Base-by-base conservation (phyloP, 345 rosid genomes). In the Citrus maxima region DNA sequence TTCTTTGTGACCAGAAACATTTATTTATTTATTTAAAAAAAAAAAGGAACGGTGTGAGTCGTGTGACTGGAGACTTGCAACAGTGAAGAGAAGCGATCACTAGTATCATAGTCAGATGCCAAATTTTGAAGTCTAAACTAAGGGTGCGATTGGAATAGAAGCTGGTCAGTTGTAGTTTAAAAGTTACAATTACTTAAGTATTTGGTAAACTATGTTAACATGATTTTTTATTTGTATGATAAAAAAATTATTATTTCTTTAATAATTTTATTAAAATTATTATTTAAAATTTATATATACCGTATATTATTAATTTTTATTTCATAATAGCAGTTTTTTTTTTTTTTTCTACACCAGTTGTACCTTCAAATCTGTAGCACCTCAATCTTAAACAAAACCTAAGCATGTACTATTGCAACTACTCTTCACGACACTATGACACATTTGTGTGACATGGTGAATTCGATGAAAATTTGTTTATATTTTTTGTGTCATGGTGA, bases 151-250 rank as follows among this genome's bases (percentile, higher is more conserved):
- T 34, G 35, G 1, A 0, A 4, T 4, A 0, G 1, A 34, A 0
- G 0, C 0, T 5, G 6, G 5, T 5, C 0, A 0, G 34, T 3
- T 32, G 0, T 4, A 32, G 0, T 0, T 32, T 0, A 32, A 32
- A 32, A 32, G 0, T 0, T 34, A 34, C 6, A 1, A 0, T 5
- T 5, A 34, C 0, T 34, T 34, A 34, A 5, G 35, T 34, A 5
- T 34, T 34, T 34, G 1, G 0, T 34, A 34, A 34, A 32, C 0
- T 4, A 32, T 4, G 5, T 32, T 32, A 32, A 4, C 0, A 32
- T 32, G 0, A 5, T 34, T 34, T 34, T 34, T 34, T 0, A 34
- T 0, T 5, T 34, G 0, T 5, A 34, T 5, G 0, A 34, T 34
- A 5, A 0, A 34, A 5, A 34, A 34, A 0, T 34, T 34, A 34